phyloP scores from a whole-genome alignment of 179 eudicot species.

The Beta macrorhiza region DNA sequence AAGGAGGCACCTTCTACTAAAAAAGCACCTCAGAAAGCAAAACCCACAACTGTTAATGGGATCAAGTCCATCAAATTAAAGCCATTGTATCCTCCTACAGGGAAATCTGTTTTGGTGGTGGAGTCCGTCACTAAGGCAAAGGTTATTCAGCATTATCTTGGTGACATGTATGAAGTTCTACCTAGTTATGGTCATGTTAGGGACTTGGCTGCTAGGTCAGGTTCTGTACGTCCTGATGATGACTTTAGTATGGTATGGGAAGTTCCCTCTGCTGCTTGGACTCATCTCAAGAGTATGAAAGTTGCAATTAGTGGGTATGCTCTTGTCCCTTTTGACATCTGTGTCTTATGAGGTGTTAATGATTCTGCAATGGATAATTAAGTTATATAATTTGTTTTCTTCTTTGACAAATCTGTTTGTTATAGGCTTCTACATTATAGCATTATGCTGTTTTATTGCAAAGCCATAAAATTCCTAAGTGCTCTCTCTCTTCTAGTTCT shows the following conservation, averaged over 20 bases:
- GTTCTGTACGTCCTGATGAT: slow-evolving; percentile 92
- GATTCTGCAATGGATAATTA: slow-evolving; percentile 2
- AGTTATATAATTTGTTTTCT: slow-evolving; percentile 2
- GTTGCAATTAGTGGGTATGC: slow-evolving; percentile 81
- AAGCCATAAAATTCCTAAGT: background rate
- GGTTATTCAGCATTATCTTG: slow-evolving; percentile 93
- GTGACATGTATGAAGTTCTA: slow-evolving; percentile 86
- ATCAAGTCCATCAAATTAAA: slow-evolving; percentile 37
- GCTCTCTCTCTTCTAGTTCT: slow-evolving; percentile 2
- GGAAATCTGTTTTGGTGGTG: slow-evolving; percentile 86
- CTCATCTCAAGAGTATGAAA: slow-evolving; percentile 93
- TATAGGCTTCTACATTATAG: background rate
- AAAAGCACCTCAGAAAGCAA: slow-evolving; percentile 29
- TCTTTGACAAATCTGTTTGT: slow-evolving; percentile 8
- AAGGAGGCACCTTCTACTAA: slow-evolving; percentile 27
- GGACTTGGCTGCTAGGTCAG: slow-evolving; percentile 92
- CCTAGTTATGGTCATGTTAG: slow-evolving; percentile 98
- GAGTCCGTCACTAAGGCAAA: slow-evolving; percentile 91
- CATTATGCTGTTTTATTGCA: background rate
- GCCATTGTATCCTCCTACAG: slow-evolving; percentile 70
- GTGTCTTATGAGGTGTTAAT: background rate
- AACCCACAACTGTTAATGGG: slow-evolving; percentile 30
- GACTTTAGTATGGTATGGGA: slow-evolving; percentile 99
- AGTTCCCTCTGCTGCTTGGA: slow-evolving; percentile 90
- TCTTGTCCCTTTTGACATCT: slow-evolving; percentile 4